Conservation (phyloP, 108 stramenopile species). For the Fistulifera pelliculosa region DNA sequence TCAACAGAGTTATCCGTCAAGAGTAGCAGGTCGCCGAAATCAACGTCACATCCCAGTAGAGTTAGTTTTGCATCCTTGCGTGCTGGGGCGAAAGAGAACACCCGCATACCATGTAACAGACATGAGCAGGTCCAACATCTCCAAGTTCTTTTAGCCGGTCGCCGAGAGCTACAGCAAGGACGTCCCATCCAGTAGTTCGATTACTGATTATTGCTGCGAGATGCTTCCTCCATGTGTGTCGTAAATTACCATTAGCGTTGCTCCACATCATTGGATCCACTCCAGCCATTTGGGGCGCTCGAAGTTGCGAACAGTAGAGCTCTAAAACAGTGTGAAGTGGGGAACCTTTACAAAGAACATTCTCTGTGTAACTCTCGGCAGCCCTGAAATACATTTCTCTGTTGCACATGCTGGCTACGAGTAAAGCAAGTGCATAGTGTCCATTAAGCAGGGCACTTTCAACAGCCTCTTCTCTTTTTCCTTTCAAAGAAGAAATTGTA, state of each 20-base stretch:
- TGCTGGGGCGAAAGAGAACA: constrained; percentile 38
- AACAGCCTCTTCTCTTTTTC: constrained; percentile 62
- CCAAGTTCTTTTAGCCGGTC: constrained; percentile 57
- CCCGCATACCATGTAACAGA: constrained; percentile 80
- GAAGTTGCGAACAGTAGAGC: constrained; percentile 55
- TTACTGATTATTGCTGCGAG: constrained; percentile 75
- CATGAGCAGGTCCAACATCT: constrained; percentile 56
- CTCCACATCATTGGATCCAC: constrained; percentile 21
- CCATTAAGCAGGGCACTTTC: constrained; percentile 41
- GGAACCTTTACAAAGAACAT: constrained; percentile 40
- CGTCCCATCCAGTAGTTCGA: constrained; percentile 65
- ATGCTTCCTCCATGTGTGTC: constrained; percentile 48
- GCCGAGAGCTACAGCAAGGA: constrained; percentile 63
- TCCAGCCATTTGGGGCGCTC: constrained; percentile 6
- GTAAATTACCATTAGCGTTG: constrained; percentile 26
- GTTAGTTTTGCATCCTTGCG: constrained; percentile 34
- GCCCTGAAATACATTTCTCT: constrained; percentile 44
- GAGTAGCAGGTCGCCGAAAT: constrained; percentile 24
- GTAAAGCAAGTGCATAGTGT: constrained; percentile 65
- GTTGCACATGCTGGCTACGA: constrained; percentile 68
- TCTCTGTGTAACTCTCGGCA: constrained; percentile 46
- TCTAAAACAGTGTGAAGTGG: constrained; percentile 63
- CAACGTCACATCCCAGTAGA: constrained; percentile 55
- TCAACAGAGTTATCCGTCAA: constrained; percentile 44
- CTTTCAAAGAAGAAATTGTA: constrained; percentile 51